phyloP scores from a whole-genome alignment of 768 basidiomycete genomes.

The Mycena olivaceomarginata region DNA sequence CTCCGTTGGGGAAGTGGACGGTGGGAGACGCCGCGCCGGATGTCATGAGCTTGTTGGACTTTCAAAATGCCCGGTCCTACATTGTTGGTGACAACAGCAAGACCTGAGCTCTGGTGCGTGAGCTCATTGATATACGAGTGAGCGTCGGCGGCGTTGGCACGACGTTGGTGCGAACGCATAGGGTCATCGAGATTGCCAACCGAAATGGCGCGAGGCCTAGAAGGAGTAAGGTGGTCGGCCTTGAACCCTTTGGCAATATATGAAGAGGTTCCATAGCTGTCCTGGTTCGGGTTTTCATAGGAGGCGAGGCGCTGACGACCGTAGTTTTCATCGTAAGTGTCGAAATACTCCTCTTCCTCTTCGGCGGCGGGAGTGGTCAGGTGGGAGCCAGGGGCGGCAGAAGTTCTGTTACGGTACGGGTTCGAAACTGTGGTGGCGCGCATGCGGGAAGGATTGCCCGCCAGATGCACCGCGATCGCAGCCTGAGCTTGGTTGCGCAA shows the following conservation, averaged over 20 bases:
- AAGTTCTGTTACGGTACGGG: slow-evolving; percentile 86
- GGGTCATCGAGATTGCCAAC: slow-evolving; percentile 93
- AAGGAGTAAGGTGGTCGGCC: slow-evolving; percentile 79
- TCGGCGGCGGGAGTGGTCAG: slow-evolving; percentile 81
- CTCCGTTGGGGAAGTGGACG: slow-evolving; percentile 84
- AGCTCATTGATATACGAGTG: slow-evolving; percentile 78
- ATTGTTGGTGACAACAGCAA: slow-evolving; percentile 60
- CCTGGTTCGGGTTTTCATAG: slow-evolving; percentile 74
- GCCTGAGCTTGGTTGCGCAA: slow-evolving; percentile 93
- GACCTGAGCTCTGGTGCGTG: slow-evolving; percentile 62
- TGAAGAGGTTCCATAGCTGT: slow-evolving; percentile 73
- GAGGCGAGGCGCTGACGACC: slow-evolving; percentile 76
- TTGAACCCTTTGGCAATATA: slow-evolving; percentile 87
- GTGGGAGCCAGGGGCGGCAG: slow-evolving; percentile 72
- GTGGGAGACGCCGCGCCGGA: slow-evolving; percentile 69
- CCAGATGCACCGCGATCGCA: slow-evolving; percentile 90
- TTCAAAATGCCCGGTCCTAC: slow-evolving; percentile 74
- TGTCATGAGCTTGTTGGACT: slow-evolving; percentile 73
- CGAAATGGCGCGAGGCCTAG: slow-evolving; percentile 89
- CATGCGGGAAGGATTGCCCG: slow-evolving; percentile 82
- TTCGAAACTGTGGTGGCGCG: slow-evolving; percentile 96
- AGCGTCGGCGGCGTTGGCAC: slow-evolving; percentile 75
- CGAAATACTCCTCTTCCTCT: slow-evolving; percentile 86
- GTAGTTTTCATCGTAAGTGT: slow-evolving; percentile 72
- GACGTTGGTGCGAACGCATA: slow-evolving; percentile 80